These are phyloP conservation scores for Quillaja saponaria DNA, from an alignment of 306 rosid species.

Conservation along the genomic window DNA sequence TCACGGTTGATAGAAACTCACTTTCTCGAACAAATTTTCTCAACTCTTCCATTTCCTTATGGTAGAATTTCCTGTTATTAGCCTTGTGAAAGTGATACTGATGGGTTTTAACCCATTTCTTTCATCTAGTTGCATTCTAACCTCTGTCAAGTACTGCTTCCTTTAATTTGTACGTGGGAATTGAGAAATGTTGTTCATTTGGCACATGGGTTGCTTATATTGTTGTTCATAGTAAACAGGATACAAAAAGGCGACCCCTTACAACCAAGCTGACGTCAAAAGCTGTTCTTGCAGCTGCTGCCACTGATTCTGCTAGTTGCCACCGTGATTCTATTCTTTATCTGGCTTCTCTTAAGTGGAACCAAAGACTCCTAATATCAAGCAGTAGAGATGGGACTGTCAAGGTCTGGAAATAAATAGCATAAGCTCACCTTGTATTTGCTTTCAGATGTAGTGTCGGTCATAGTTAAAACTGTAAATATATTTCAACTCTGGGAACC, in stretches of 20 bases:
- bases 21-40: background rate
- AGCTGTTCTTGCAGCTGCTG: constrained; percentile 86
- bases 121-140: constrained; percentile 14
- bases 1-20: constrained; percentile 2
- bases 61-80: constrained; percentile 12
- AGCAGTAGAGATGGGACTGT: constrained; percentile 93
- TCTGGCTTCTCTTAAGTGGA: constrained; percentile 88
- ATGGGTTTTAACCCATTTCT: background rate
- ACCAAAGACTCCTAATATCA: constrained; percentile 81
- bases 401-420: constrained; percentile 88
- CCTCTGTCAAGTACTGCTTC: constrained; percentile 14
- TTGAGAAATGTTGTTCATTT: constrained; percentile 8
- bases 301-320: constrained; percentile 89
- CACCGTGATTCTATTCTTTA: constrained; percentile 83
- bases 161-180: constrained; percentile 3
- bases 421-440: constrained; percentile 13
- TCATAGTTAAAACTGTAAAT: constrained; percentile 46
- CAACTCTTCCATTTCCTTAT: background rate
- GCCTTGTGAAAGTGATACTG: background rate
- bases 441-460: constrained; percentile 50
- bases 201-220: constrained; percentile 18
- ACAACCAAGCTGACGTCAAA: constrained; percentile 67
- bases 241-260: constrained; percentile 75
- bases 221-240: constrained; percentile 48
- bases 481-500: constrained; percentile 24